Base-by-base conservation (phyloP, 2,329 filamentous ascomycete species). In the Chrysoporthe austroafricana region DNA sequence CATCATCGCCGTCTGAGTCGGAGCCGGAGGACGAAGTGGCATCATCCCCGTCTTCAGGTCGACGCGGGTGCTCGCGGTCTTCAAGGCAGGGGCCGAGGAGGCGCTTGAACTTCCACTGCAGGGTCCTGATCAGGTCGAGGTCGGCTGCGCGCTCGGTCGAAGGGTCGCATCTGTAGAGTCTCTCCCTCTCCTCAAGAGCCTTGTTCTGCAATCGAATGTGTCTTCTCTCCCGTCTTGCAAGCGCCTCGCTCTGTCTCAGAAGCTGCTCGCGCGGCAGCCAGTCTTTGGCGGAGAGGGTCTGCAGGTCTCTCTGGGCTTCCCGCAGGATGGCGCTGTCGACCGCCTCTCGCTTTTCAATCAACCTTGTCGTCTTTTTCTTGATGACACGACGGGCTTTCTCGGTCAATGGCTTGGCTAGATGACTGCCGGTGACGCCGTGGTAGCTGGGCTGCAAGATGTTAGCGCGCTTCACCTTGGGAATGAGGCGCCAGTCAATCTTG, bases 41-140 rank as follows among this genome's bases (percentile, higher is more conserved):
- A 42, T 59, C 34, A 16, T 46, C 21, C 16, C 16, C 36, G 11
- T 13, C 18, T 21, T 11, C 14, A n/a, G 18, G 1, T 6, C 18
- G 26, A 14, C 36, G 16, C 32, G 44, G 26, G 6, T 39, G 61
- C 32, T 63, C 39, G 36, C 62, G 59, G 13, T 46, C 50, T 26
- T 70, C 36, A 44, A 73, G 52, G 36, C 68, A 65, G 14, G 73
- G 69, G 1, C 68, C 72, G 18, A 73, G 71, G 43, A 72, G 69
- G 59, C 70, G 68, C 63, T 71, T 71, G 64, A 73, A 73, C 36
- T 61, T 69, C 64, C 60, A 63, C 9, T 73, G 69, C 14, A 71
- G 68, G 16, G 65, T 62, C n/a, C 64, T 67, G 14, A 71, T 42
- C 13, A 74, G 48, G 43, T 73, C 66, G 46, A 68, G 60, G 63